Conservation (phyloP, 202 grass and related monocot genomes). For the Brachypodium distachyon region DNA sequence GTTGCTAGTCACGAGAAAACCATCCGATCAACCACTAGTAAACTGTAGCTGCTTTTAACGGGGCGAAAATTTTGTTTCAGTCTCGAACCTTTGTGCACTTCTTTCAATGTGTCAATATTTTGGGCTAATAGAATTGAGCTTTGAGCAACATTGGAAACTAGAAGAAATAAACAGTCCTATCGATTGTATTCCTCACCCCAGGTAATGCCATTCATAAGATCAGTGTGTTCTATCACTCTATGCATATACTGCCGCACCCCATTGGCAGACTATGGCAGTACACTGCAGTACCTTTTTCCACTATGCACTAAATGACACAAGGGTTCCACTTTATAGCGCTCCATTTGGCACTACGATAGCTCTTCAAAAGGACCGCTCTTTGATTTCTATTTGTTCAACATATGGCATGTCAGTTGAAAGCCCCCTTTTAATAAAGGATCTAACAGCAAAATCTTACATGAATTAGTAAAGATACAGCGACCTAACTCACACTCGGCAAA, state of each 20-base stretch:
- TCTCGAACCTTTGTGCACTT: not conserved
- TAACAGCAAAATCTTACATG: too few relatives aligned
- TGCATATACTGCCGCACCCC: not conserved
- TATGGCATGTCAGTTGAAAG: too few relatives aligned
- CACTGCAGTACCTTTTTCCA: not conserved
- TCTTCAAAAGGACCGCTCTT: too few relatives aligned
- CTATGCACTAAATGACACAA: not conserved
- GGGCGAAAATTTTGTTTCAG: not conserved
- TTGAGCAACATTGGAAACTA: not conserved
- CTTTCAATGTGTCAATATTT: not conserved
- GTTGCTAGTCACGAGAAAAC: not conserved
- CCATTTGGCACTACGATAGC: not conserved
- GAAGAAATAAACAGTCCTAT: not conserved
- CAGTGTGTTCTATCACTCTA: not conserved
- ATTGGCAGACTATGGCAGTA: not conserved
- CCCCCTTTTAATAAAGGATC: too few relatives aligned
- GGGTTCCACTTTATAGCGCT: not conserved
- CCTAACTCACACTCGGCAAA: too few relatives aligned
- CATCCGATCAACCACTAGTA: not conserved
- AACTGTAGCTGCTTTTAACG: not conserved
- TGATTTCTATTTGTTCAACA: too few relatives aligned
- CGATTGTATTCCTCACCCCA: not conserved
- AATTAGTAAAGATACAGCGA: too few relatives aligned
- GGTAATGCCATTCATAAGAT: not conserved
- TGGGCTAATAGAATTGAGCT: not conserved